Conservation (phyloP, 257 asterid genomes). For the Mitragyna speciosa region DNA sequence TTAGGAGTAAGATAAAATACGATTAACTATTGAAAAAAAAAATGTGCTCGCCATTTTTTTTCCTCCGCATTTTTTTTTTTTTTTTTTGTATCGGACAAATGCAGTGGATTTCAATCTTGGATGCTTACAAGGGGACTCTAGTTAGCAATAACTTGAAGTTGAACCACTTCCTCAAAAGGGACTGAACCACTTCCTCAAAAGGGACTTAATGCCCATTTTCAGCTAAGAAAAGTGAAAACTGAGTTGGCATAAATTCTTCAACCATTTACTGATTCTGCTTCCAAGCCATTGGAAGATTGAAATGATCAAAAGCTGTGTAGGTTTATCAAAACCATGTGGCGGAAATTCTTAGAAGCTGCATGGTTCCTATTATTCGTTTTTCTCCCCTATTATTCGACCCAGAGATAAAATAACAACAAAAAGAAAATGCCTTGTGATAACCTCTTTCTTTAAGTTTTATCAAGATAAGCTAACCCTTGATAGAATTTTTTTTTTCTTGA, state of each 20-base stretch:
- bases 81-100: too few species aligned
- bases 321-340: constrained; percentile 17
- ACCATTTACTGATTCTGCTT: constrained; percentile 24
- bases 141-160: neutral
- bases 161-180: constrained; percentile 12
- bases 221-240: constrained; percentile 11
- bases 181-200: constrained; percentile 8
- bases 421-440: constrained; percentile 6
- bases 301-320: constrained; percentile 27
- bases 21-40: too few species aligned
- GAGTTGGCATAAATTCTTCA: constrained; percentile 31
- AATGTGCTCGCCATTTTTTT: too few species aligned
- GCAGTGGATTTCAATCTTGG: neutral
- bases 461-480: neutral
- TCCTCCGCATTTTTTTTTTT: too few species aligned
- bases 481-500: neutral
- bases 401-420: neutral
- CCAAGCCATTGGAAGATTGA: constrained; percentile 23
- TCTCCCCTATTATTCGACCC: neutral
- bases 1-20: too few species aligned
- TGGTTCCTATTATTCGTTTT: neutral
- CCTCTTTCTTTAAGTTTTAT: neutral
- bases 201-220: constrained; percentile 7
- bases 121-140: neutral
- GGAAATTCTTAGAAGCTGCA: neutral